A percentile compares a stretch with the other conserved stretches of the same genome.
Conservation (phyloP, 257 asterid species). For the Rauvolfia tetraphylla region DNA sequence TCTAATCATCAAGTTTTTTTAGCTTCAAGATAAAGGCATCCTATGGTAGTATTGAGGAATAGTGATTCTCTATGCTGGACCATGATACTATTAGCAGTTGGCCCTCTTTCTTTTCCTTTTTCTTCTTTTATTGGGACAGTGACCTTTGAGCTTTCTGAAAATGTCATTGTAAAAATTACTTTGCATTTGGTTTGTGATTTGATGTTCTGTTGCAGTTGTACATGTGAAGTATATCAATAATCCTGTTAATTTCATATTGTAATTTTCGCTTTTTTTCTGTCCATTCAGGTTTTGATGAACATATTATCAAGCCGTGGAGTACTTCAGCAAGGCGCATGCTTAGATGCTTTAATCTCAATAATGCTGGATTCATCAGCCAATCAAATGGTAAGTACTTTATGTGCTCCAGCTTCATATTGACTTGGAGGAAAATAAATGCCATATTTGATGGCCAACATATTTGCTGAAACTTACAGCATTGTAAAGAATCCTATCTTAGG, state of each 20-base stretch:
- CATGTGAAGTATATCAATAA: no score
- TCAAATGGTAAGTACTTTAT: conserved; percentile 56
- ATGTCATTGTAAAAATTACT: background rate
- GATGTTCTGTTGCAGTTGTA: background rate
- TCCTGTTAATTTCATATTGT: background rate
- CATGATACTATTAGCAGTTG: background rate
- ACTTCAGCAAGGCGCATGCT: conserved; percentile 92
- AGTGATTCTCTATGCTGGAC: background rate
- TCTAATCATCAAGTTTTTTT: background rate
- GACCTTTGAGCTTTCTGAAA: background rate
- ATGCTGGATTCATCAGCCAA: conserved; percentile 95
- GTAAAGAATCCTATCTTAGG: background rate
- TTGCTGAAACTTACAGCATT: background rate
- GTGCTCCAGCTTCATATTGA: background rate
- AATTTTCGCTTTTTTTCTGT: no score
- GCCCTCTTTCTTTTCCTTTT: background rate
- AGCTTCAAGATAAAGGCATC: background rate
- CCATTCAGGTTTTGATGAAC: conserved; percentile 74
- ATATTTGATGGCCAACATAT: background rate
- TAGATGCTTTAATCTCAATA: conserved; percentile 78
- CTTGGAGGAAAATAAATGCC: background rate
- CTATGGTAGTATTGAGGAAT: background rate
- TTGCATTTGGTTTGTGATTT: background rate
- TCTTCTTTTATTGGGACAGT: background rate
- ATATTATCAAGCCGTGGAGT: conserved; percentile 78